Conservation (phyloP, 768 basidiomycete genomes). For the Leccinum longicurvipes region DNA sequence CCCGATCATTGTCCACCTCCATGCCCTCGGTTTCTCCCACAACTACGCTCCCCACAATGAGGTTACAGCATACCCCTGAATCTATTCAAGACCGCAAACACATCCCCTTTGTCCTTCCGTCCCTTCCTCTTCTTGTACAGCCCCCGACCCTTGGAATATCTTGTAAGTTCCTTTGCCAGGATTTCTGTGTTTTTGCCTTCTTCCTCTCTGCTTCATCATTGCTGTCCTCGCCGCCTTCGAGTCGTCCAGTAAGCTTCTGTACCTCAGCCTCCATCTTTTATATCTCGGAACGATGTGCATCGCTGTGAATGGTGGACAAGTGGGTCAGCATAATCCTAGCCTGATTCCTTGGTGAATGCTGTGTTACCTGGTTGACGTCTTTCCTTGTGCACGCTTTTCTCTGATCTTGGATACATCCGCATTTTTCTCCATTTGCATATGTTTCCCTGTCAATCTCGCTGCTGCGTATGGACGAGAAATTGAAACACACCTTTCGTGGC, state of each 20-base stretch:
- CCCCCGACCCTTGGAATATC: constrained; percentile 68
- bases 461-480: not conserved
- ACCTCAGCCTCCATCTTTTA: constrained; percentile 88
- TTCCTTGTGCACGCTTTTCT: constrained; percentile 70
- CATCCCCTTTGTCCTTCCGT: constrained; percentile 68
- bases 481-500: constrained; percentile 17
- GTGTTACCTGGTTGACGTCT: constrained; percentile 56
- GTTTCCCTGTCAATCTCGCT: not conserved
- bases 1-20: constrained; percentile 74
- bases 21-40: constrained; percentile 38
- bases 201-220: constrained; percentile 56
- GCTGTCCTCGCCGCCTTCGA: constrained; percentile 54
- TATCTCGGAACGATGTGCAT: constrained; percentile 69
- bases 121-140: constrained; percentile 56
- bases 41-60: constrained; percentile 32
- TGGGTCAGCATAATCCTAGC: not conserved
- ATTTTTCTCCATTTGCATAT: constrained; percentile 13
- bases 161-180: constrained; percentile 81
- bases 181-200: constrained; percentile 59
- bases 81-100: constrained; percentile 62
- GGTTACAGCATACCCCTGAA: constrained; percentile 68
- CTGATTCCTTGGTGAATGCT: not conserved
- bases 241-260: constrained; percentile 65
- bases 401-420: constrained; percentile 68
- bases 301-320: constrained; percentile 36